A percentile compares a stretch with the other conserved stretches of the same genome.
These are phyloP conservation scores for Rhododendron griersonianum DNA, from an alignment of 148 eudicot genomes.

Conservation along the genomic window DNA sequence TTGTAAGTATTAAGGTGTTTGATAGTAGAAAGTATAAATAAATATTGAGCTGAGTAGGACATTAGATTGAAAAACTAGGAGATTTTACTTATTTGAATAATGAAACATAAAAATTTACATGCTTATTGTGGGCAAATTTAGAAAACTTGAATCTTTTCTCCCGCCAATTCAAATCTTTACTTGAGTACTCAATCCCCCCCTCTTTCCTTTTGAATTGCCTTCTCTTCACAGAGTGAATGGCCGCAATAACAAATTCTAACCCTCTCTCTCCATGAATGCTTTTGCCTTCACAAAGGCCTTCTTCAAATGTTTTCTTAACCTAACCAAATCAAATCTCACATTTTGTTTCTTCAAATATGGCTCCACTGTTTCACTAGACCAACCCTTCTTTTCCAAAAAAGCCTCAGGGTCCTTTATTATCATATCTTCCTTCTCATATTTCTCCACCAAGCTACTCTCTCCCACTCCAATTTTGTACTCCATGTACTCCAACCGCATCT, in stretches of 20 bases:
- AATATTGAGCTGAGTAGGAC: neutral
- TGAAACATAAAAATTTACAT: neutral
- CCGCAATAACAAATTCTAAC: neutral
- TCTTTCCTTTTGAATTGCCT: neutral
- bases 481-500: conserved; percentile 39
- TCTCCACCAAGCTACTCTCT: conserved; percentile 47
- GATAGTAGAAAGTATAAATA: neutral
- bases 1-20: neutral
- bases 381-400: conserved; percentile 17
- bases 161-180: neutral
- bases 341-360: conserved; percentile 50
- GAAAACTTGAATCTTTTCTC: neutral
- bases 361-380: conserved; percentile 26
- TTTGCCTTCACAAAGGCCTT: conserved; percentile 41
- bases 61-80: neutral
- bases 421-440: conserved; percentile 27
- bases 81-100: neutral
- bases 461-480: conserved; percentile 44
- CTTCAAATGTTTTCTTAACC: conserved; percentile 35
- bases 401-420: conserved; percentile 31
- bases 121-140: neutral
- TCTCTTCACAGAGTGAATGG: neutral
- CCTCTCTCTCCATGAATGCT: conserved; percentile 26
- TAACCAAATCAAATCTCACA: conserved; percentile 33
- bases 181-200: neutral